A percentile compares a stretch with the other conserved stretches of the same genome.
Conservation (phyloP, 2,329 filamentous ascomycete genomes). For the Helotiales sp. region DNA sequence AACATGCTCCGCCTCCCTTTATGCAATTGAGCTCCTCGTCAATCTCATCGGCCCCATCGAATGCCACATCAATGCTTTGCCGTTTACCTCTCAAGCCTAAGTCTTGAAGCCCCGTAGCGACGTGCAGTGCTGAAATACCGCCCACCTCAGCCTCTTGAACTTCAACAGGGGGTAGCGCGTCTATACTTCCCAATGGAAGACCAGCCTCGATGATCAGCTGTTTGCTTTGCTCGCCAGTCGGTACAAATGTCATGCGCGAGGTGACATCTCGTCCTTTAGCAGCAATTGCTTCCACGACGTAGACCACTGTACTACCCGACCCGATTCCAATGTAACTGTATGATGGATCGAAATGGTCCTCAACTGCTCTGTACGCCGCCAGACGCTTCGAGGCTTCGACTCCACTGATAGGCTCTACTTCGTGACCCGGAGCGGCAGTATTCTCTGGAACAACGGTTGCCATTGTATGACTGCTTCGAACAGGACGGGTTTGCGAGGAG, state of each 20-base stretch:
- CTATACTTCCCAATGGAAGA: constrained; percentile 66
- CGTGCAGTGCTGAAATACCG: constrained; percentile 67
- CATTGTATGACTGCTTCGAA: constrained; percentile 25
- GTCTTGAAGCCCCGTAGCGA: constrained; percentile 55
- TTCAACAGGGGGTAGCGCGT: constrained; percentile 42
- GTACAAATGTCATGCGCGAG: constrained; percentile 74
- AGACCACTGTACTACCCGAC: constrained; percentile 80
- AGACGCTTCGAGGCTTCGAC: constrained; percentile 77
- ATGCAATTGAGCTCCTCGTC: constrained; percentile 95
- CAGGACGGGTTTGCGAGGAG: not conserved
- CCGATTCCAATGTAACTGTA: constrained; percentile 77
- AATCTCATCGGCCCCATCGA: constrained; percentile 97
- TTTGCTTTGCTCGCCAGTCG: constrained; percentile 80
- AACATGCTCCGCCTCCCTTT: constrained; percentile 95
- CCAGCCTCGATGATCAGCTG: constrained; percentile 83
- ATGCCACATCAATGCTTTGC: constrained; percentile 79
- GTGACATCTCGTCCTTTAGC: constrained; percentile 60
- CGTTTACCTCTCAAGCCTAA: constrained; percentile 45
- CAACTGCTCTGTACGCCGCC: constrained; percentile 75
- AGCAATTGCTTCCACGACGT: constrained; percentile 82
- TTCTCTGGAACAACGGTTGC: constrained; percentile 26
- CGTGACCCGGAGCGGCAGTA: constrained; percentile 23
- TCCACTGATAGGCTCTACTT: constrained; percentile 41
- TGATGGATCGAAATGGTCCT: constrained; percentile 68
- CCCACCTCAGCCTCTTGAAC: constrained; percentile 33